Percentiles rank a stretch among this genome's conserved stretches.
Evolutionary conservation across 768 basidiomycete species (phyloP).

Genomic region (Mycena filopes): DNA sequence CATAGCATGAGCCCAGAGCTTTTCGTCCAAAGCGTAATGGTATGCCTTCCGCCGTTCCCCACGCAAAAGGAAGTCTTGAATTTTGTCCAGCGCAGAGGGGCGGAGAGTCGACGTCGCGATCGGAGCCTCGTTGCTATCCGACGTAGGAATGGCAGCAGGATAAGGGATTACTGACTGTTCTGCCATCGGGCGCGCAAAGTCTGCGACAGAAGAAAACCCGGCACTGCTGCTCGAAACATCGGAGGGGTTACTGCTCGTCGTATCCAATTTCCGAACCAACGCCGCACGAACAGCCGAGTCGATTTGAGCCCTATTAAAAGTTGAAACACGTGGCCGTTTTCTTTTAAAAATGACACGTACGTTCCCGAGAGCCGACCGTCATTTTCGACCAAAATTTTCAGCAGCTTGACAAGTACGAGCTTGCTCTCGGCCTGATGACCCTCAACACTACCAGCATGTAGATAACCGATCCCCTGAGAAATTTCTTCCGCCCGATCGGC

Average conservation of each 20-base stretch:
- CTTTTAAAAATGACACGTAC: slow-evolving; percentile 59
- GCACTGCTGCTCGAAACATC: slow-evolving; percentile 28
- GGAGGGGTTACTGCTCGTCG: slow-evolving; percentile 35
- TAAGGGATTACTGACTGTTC: slow-evolving; percentile 36
- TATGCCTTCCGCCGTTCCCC: slow-evolving; percentile 91
- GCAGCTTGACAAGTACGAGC: slow-evolving; percentile 74
- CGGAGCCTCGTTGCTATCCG: slow-evolving; percentile 56
- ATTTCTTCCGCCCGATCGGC: slow-evolving; percentile 81
- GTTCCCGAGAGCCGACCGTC: slow-evolving; percentile 89
- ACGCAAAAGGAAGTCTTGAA: slow-evolving; percentile 81
- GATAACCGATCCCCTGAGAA: slow-evolving; percentile 78
- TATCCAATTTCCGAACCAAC: slow-evolving; percentile 68
- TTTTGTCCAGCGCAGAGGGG: slow-evolving; percentile 75
- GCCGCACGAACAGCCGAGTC: slow-evolving; percentile 82
- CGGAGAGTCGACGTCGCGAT: slow-evolving; percentile 69
- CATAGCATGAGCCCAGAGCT: slow-evolving; percentile 96
- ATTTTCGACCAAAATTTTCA: slow-evolving; percentile 87
- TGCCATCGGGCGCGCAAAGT: slow-evolving; percentile 40
- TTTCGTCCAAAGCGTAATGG: slow-evolving; percentile 87
- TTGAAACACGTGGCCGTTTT: slow-evolving; percentile 20
- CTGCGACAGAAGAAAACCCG: slow-evolving; percentile 46
- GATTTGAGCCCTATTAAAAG: slow-evolving; percentile 58
- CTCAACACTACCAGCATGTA: slow-evolving; percentile 61
- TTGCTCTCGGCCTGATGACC: slow-evolving; percentile 78
- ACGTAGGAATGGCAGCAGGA: slow-evolving; percentile 32